phyloP scores from a whole-genome alignment of 495 filamentous ascomycete species.

The Penicillium chermesinum region DNA sequence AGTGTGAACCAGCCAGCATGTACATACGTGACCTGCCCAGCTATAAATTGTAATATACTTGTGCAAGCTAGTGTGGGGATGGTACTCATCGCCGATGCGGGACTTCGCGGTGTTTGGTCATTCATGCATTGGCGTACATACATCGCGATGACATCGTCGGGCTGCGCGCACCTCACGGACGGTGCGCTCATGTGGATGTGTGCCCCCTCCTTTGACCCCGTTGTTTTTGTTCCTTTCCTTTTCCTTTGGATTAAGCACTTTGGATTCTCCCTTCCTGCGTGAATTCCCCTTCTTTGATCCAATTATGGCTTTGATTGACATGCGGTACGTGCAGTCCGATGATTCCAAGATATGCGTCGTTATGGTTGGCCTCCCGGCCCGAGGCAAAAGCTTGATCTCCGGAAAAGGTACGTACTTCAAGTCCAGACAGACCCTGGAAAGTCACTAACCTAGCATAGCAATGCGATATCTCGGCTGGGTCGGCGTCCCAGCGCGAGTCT shows the following conservation, averaged over 20 bases:
- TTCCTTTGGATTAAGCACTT: not conserved
- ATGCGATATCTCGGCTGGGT: slow-evolving; percentile 95
- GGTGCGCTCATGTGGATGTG: not conserved
- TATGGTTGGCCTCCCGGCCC: slow-evolving; percentile 93
- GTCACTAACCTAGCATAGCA: slow-evolving; percentile 46
- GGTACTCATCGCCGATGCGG: too few relatives aligned
- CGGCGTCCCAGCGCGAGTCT: slow-evolving; percentile 83
- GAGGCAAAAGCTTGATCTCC: slow-evolving; percentile 95
- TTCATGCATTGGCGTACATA: not conserved
- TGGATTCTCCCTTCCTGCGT: not conserved
- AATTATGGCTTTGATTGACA: slow-evolving; percentile 12
- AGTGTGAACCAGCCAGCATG: not conserved
- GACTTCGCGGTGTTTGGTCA: not conserved
- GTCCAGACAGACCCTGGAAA: not conserved
- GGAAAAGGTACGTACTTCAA: slow-evolving; percentile 69
- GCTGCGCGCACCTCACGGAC: not conserved
- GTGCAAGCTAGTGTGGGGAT: not conserved
- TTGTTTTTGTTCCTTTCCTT: not conserved
- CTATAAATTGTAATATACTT: not conserved
- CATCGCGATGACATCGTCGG: slow-evolving; percentile 1
- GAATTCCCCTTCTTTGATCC: not conserved
- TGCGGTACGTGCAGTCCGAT: slow-evolving; percentile 63
- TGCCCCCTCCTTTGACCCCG: not conserved
- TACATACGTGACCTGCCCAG: not conserved
- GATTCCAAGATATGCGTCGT: slow-evolving; percentile 96